These are phyloP conservation scores for Capsella bursapastoris DNA, from an alignment of 345 rosid species.

Conservation along the genomic window DNA sequence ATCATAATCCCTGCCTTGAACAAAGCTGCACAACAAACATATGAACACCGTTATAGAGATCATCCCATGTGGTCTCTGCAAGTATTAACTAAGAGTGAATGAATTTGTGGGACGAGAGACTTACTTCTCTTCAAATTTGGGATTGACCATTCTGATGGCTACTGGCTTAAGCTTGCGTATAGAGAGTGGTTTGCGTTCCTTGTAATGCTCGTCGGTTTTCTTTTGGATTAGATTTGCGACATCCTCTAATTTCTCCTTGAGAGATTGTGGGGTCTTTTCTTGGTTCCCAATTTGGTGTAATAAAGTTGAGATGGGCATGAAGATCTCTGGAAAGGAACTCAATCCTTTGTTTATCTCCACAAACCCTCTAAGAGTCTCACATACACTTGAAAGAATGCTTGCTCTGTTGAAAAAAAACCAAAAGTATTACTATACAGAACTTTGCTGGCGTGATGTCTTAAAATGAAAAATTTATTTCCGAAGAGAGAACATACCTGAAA, in stretches of 20 bases:
- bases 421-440: conserved; percentile 16
- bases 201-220: conserved; percentile 56
- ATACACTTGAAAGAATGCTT: conserved; percentile 57
- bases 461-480: background rate
- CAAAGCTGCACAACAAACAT: conserved; percentile 69
- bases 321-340: conserved; percentile 79
- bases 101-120: background rate
- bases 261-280: conserved; percentile 56
- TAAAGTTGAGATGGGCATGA: conserved; percentile 62
- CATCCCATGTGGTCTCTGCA: background rate
- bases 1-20: conserved; percentile 87
- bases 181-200: conserved; percentile 70
- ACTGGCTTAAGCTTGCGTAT: conserved; percentile 83
- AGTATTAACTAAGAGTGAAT: conserved; percentile 12
- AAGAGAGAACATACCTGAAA: conserved; percentile 65
- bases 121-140: conserved; percentile 85
- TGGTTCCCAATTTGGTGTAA: conserved; percentile 60
- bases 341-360: conserved; percentile 57
- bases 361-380: conserved; percentile 74
- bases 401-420: conserved; percentile 57
- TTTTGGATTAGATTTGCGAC: conserved; percentile 59
- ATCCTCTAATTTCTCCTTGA: conserved; percentile 57
- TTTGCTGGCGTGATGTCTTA: background rate
- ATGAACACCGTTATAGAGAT: conserved; percentile 18
- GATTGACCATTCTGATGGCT: conserved; percentile 69